phyloP scores from a whole-genome alignment of 176 grass and related monocot species.

The Stipa capillata region DNA sequence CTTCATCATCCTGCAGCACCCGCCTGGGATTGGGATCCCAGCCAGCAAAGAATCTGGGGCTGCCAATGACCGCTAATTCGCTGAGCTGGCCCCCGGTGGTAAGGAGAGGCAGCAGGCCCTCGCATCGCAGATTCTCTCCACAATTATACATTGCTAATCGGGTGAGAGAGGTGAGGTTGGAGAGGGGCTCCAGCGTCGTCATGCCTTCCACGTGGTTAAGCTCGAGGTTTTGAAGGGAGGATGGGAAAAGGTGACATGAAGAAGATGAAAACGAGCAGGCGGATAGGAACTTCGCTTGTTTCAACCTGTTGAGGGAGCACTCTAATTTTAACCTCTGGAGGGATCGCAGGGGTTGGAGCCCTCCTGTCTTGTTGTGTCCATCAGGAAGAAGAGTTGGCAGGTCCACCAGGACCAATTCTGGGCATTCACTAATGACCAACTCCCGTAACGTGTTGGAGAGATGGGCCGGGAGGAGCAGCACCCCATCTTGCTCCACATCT shows the following conservation, averaged over 20 bases:
- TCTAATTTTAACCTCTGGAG: fast-evolving
- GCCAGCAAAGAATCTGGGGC: too few species aligned
- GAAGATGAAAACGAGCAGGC: too few species aligned
- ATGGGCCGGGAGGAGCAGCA: background rate
- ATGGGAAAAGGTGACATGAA: too few species aligned
- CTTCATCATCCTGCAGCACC: too few species aligned
- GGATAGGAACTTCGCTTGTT: background rate
- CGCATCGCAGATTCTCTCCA: too few species aligned
- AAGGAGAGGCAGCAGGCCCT: too few species aligned
- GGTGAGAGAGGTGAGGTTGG: background rate
- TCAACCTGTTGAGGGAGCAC: background rate
- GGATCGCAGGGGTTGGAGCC: background rate
- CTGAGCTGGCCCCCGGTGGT: too few species aligned
- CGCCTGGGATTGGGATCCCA: too few species aligned
- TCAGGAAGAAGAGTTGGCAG: too few species aligned
- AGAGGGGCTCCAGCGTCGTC: background rate
- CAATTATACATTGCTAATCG: too few species aligned
- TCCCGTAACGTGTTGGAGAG: background rate
- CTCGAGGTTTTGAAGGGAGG: background rate
- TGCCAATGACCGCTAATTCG: too few species aligned
- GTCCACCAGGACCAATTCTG: background rate
- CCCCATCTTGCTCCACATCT: background rate
- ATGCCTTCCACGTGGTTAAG: background rate
- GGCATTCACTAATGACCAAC: fast-evolving
- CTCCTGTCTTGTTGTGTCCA: background rate